Evolutionary conservation across 2,329 filamentous ascomycete genomes (phyloP).

Genomic region (Blastomyces gilchristii): DNA sequence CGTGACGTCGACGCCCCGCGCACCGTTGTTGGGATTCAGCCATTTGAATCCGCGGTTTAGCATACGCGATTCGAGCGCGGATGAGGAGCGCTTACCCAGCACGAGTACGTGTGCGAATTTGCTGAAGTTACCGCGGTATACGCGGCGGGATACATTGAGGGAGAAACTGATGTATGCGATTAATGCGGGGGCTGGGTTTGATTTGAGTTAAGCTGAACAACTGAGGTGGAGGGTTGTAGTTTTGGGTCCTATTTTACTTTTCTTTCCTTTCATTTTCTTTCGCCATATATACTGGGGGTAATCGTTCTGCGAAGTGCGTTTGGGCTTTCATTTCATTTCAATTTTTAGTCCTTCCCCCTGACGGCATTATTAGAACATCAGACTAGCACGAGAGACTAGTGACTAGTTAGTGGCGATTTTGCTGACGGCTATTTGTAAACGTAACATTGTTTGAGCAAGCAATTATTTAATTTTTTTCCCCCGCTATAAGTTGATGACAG

Average conservation of each 20-base stretch:
- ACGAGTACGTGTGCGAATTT: constrained; percentile 95
- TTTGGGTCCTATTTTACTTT: too few relatives aligned
- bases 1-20: constrained; percentile 84
- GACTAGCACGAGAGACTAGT: not conserved
- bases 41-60: constrained; percentile 78
- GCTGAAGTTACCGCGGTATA: constrained; percentile 81
- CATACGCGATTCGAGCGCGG: constrained; percentile 71
- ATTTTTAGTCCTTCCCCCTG: not conserved
- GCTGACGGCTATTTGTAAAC: not conserved
- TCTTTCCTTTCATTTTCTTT: not conserved
- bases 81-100: constrained; percentile 72
- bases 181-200: constrained; percentile 83
- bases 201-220: constrained; percentile 41
- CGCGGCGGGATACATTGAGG: constrained; percentile 52
- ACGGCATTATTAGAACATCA: not conserved
- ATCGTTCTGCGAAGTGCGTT: not conserved
- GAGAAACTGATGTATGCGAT: constrained; percentile 84
- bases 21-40: constrained; percentile 78
- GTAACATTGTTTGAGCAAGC: not conserved
- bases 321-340: not conserved
- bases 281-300: not conserved
- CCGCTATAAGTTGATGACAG: too few relatives aligned
- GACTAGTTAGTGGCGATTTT: not conserved
- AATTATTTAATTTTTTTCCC: not conserved
- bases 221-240: too few relatives aligned